phyloP scores from a whole-genome alignment of 176 grass and related monocot species.

The Rhipidocladum racemiflorum region DNA sequence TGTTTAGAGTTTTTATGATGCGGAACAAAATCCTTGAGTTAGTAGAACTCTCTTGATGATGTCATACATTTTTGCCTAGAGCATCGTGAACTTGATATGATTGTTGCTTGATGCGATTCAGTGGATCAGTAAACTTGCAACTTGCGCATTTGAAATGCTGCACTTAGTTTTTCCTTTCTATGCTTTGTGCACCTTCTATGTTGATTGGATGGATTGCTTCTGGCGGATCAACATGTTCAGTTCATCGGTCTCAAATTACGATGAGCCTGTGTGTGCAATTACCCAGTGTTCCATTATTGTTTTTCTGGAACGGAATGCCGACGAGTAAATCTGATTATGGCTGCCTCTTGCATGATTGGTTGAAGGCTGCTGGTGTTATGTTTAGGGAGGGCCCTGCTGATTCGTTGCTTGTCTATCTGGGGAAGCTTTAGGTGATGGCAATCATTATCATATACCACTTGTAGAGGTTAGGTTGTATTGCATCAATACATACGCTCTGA shows the following conservation, averaged over 20 bases:
- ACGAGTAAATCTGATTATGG: background rate
- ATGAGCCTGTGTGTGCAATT: background rate
- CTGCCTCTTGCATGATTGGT: background rate
- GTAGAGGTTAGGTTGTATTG: background rate
- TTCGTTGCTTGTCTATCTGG: background rate
- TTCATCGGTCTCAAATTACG: background rate
- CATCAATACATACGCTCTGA: background rate
- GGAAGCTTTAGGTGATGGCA: background rate
- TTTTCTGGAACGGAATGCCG: background rate
- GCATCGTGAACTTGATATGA: constrained; percentile 17
- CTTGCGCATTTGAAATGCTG: background rate
- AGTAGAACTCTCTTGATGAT: constrained; percentile 12
- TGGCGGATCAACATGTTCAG: background rate
- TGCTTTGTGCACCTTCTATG: background rate
- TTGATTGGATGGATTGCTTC: background rate
- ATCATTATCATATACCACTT: background rate
- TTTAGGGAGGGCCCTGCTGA: background rate
- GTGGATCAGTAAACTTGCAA: background rate
- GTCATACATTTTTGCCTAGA: constrained; percentile 36
- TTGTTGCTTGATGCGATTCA: constrained; percentile 6
- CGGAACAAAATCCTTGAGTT: background rate
- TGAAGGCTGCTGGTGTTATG: background rate
- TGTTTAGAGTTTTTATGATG: constrained; percentile 7
- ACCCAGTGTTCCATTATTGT: background rate
- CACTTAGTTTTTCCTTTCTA: background rate